Evolutionary conservation across 2,329 filamentous ascomycete genomes (phyloP).

Genomic region (Botrytis deweyae): DNA sequence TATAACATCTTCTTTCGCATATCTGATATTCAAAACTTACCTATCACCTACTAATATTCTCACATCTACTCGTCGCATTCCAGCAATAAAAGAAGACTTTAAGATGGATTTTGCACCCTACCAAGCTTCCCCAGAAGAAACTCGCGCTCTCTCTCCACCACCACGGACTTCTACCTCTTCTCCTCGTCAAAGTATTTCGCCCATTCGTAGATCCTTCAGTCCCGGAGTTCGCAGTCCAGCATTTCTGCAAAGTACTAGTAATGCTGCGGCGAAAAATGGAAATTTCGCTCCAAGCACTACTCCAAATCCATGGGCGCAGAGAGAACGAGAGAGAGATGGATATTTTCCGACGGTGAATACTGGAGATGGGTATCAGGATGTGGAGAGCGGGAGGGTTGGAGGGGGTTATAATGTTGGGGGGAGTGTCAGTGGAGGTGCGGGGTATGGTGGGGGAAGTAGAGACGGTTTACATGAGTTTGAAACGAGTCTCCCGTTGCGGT

Average conservation of each 20-base stretch:
- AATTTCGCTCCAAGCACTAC: constrained; percentile 20
- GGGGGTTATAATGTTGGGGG: background rate
- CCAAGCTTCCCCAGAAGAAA: constrained; percentile 86
- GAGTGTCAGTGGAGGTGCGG: background rate
- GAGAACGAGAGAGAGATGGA: constrained; percentile 23
- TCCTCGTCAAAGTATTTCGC: constrained; percentile 53
- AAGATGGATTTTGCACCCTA: constrained; percentile 94
- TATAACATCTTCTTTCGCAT: background rate
- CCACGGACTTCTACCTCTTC: constrained; percentile 33
- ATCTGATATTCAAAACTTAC: background rate
- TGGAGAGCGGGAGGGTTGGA: constrained; percentile 18
- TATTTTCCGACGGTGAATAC: constrained; percentile 20
- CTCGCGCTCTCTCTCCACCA: constrained; percentile 75
- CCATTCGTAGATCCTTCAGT: constrained; percentile 48
- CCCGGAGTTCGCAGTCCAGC: constrained; percentile 43
- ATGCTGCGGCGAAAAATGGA: constrained; percentile 31
- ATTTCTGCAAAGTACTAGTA: constrained; percentile 16
- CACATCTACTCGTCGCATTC: background rate
- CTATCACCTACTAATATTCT: background rate
- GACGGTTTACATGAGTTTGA: constrained; percentile 79
- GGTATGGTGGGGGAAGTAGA: constrained; percentile 3
- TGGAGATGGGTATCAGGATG: constrained; percentile 12
- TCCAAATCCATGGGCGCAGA: constrained; percentile 24
- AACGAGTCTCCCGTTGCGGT: constrained; percentile 79
- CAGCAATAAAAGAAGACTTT: background rate